Evolutionary conservation across 305 asterid genomes (phyloP).

Genomic region (Fraxinus latifolia): DNA sequence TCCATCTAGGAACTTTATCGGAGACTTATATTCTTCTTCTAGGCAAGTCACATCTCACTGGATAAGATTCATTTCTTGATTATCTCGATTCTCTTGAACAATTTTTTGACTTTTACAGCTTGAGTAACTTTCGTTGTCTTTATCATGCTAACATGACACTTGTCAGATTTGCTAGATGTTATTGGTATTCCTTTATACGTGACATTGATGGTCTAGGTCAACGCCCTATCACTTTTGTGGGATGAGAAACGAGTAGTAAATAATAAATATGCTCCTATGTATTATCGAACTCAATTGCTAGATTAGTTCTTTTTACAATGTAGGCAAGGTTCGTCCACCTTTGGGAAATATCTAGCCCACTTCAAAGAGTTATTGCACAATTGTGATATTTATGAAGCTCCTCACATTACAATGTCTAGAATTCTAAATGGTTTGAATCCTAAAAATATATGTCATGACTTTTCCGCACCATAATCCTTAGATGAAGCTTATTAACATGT

Average conservation of each 20-base stretch:
- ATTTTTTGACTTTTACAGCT: background rate
- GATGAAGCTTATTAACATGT: background rate
- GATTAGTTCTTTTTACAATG: background rate
- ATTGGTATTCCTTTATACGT: background rate
- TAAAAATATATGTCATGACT: background rate
- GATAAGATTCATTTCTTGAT: background rate
- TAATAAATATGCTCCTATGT: background rate
- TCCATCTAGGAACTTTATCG: background rate
- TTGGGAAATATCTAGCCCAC: background rate
- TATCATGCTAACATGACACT: background rate
- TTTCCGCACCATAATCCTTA: background rate
- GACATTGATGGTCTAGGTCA: background rate
- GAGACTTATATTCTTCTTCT: background rate
- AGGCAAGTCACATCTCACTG: background rate
- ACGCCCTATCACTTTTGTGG: background rate
- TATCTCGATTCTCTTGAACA: background rate
- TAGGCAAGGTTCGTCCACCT: background rate
- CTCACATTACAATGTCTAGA: background rate
- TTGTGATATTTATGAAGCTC: background rate
- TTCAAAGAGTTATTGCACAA: background rate
- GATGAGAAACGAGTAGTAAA: background rate
- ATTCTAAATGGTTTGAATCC: background rate
- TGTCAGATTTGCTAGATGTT: background rate
- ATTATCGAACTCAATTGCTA: background rate
- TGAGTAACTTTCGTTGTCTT: background rate